Evolutionary conservation across 345 rosid genomes (phyloP).

Genomic region (Murraya paniculata): DNA sequence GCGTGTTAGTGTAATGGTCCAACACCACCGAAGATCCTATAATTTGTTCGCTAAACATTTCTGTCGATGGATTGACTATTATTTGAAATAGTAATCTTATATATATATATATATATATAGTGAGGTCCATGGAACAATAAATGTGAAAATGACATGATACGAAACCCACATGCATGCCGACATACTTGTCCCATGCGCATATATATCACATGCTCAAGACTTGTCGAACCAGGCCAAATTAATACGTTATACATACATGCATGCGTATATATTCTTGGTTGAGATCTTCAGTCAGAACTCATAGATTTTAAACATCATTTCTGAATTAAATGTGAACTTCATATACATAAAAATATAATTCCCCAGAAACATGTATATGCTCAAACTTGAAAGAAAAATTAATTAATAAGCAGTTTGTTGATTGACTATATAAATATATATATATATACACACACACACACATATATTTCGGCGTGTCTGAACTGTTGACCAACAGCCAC

Average conservation of each 20-base stretch:
- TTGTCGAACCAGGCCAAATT: not conserved
- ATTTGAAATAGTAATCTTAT: too few species aligned
- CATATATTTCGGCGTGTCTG: not conserved
- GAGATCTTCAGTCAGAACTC: not conserved
- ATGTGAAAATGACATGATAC: constrained; percentile 23
- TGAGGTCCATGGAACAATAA: constrained; percentile 3
- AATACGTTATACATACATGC: too few species aligned
- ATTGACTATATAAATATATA: not conserved
- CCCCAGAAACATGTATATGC: not conserved
- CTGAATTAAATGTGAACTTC: not conserved
- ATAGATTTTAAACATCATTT: not conserved
- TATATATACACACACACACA: too few species aligned
- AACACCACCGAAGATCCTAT: too few species aligned
- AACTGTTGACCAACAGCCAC: not conserved
- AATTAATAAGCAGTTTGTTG: not conserved
- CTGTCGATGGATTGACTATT: too few species aligned
- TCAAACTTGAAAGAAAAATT: not conserved
- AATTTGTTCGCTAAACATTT: too few species aligned
- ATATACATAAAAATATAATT: not conserved
- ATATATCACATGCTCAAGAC: not conserved
- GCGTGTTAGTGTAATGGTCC: too few species aligned
- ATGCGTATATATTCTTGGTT: not conserved
- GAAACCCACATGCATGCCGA: constrained; percentile 32
- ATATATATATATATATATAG: not conserved
- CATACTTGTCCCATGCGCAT: constrained; percentile 8